Evolutionary conservation across 768 basidiomycete species (phyloP), one percentile per base, ranked within the genome.

Genomic region (Collybiopsis luxurians): DNA sequence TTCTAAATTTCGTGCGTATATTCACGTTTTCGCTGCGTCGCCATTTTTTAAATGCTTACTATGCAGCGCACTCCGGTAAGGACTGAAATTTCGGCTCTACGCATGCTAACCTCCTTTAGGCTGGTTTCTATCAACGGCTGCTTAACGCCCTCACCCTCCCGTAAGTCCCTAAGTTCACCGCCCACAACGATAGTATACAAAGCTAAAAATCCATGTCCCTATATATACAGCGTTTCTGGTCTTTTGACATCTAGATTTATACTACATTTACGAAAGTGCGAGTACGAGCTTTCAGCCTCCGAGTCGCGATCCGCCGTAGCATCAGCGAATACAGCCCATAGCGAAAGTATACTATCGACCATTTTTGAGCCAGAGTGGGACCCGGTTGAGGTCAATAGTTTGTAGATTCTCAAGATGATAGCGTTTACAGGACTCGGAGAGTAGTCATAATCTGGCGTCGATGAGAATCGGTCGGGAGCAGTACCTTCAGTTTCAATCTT

Each of bases 71-170:
- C 66, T 11, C 64, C 63, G 31, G 66, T 66, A 30, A 55, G 43
- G 21, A 3, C 23, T 6, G 27, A 53, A 56, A n/a, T n/a, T n/a
- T n/a, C n/a, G n/a, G 12, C 9, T 46, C 43, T 3, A 44, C 21
- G 4, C 9, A 17, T 26, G 24, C 2, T 15, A 34, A 42, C 9
- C 13, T 26, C 15, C 21, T 24, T 15, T 28, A 70, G 66, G 60
- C 64, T 26, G 66, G 67, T 10, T 68, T 70, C 54, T 56, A 68
- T 21, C 69, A 70, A 59, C 63, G 68, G 31, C 61, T 67, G 11
- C 60, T 65, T 2, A 67, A 67, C 36, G 68, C 66, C 2, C 61
- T 65, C 26, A 65, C 64, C 1, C 55, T 67, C 10, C 68, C 66
- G 68, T 69, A 46, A 38, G 36, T 38, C 36, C 36, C 7, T 38